Percentiles rank a stretch among this genome's conserved stretches.
Conservation (phyloP, 1,284 basidiomycete genomes). For the Malassezia equina region DNA sequence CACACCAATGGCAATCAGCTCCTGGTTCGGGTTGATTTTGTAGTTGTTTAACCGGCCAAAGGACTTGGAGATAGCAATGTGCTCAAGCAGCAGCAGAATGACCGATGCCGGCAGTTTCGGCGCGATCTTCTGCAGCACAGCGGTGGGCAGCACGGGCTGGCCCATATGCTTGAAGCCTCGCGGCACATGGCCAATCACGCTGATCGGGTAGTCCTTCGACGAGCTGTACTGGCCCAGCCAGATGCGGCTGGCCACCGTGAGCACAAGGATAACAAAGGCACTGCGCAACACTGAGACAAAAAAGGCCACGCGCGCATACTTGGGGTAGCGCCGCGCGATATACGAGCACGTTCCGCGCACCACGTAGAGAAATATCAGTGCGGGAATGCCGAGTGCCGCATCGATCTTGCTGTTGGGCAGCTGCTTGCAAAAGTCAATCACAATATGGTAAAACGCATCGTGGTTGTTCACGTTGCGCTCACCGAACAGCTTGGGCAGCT, state of each 20-base stretch:
- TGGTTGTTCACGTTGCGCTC: slow-evolving; percentile 30
- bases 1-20: slow-evolving; percentile 94
- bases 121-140: slow-evolving; percentile 62
- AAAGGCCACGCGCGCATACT: slow-evolving; percentile 58
- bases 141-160: slow-evolving; percentile 58
- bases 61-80: slow-evolving; percentile 84
- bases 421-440: slow-evolving; percentile 82
- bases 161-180: slow-evolving; percentile 58
- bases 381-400: slow-evolving; percentile 79
- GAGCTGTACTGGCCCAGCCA: slow-evolving; percentile 28
- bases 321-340: slow-evolving; percentile 61
- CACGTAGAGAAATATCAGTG: slow-evolving; percentile 63
- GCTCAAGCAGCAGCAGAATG: slow-evolving; percentile 87
- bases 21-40: slow-evolving; percentile 95
- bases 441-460: slow-evolving; percentile 65
- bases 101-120: slow-evolving; percentile 78
- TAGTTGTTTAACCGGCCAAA: slow-evolving; percentile 93
- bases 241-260: slow-evolving; percentile 53
- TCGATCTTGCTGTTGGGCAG: slow-evolving; percentile 64
- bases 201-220: slow-evolving; percentile 69
- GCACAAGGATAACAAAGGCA: slow-evolving; percentile 47
- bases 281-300: slow-evolving; percentile 43
- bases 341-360: slow-evolving; percentile 61
- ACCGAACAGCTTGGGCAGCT: slow-evolving; percentile 44
- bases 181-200: slow-evolving; percentile 65